These are phyloP conservation scores for carrot (Daucus carota) DNA, from an alignment of 129 eudicot species.

Conservation along the genomic window DNA sequence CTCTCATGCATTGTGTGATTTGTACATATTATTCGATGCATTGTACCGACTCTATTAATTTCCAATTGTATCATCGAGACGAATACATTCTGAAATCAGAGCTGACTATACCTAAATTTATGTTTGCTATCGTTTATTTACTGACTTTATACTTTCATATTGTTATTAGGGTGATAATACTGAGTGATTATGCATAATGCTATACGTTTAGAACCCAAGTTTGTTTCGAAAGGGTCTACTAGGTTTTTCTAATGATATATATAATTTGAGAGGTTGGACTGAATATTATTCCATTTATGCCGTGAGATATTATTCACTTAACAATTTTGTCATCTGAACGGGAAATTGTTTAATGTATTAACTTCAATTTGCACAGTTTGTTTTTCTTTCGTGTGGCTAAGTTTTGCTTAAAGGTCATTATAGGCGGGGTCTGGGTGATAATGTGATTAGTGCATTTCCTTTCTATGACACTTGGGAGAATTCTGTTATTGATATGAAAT, in stretches of 20 bases:
- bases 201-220: not conserved
- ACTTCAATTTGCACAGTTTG: not conserved
- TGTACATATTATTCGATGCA: not conserved
- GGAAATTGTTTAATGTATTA: not conserved
- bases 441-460: not conserved
- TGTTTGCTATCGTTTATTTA: not conserved
- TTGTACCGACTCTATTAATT: not conserved
- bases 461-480: not conserved
- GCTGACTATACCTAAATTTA: not conserved
- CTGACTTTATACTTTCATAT: not conserved
- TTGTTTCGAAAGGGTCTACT: not conserved
- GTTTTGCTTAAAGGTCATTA: not conserved
- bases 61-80: not conserved
- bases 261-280: not conserved
- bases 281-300: not conserved
- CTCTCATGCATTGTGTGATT: not conserved
- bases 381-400: not conserved
- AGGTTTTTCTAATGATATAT: not conserved
- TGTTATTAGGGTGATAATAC: not conserved
- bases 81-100: not conserved
- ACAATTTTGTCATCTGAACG: not conserved
- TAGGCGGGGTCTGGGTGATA: not conserved
- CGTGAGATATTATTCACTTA: not conserved
- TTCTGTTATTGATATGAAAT: not conserved
- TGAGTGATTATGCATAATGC: not conserved